Percentiles rank a stretch among this genome's conserved stretches.
Conservation (phyloP, 202 grass and related monocot species). For the Panicum hallii region DNA sequence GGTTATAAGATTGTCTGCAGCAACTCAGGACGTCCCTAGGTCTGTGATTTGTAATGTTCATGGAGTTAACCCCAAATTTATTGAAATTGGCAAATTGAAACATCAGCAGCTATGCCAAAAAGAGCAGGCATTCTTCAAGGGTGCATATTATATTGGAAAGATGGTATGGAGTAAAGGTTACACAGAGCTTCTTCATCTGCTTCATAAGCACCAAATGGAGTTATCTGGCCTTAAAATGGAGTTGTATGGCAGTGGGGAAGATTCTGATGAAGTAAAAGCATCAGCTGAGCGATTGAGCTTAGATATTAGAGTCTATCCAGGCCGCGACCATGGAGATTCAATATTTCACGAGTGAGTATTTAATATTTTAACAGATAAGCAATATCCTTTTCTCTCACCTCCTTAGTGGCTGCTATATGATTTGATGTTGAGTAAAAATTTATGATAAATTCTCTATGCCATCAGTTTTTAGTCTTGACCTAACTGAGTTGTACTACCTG, state of each 20-base stretch:
- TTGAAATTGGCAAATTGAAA: constrained; percentile 81
- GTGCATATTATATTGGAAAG: constrained; percentile 97
- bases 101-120: constrained; percentile 59
- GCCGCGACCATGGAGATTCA: constrained; percentile 85
- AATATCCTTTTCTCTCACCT: not conserved
- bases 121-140: constrained; percentile 70
- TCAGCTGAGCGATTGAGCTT: constrained; percentile 70
- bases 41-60: constrained; percentile 96
- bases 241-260: constrained; percentile 95
- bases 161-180: constrained; percentile 99
- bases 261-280: constrained; percentile 72
- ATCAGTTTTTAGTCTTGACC: constrained; percentile 22
- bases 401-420: constrained; percentile 23
- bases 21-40: constrained; percentile 89
- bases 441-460: constrained; percentile 17
- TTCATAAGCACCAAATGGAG: constrained; percentile 68
- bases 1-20: constrained; percentile 94
- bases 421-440: not conserved
- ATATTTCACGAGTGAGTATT: constrained; percentile 83
- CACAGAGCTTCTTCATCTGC: constrained; percentile 77
- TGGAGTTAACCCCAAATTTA: constrained; percentile 92
- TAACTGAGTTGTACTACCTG: constrained; percentile 7
- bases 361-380: constrained; percentile 1
- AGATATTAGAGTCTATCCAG: constrained; percentile 79
- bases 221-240: constrained; percentile 82